These are phyloP conservation scores for Gloeophyllum trabeum DNA, from an alignment of 768 basidiomycete species.

Conservation along the genomic window DNA sequence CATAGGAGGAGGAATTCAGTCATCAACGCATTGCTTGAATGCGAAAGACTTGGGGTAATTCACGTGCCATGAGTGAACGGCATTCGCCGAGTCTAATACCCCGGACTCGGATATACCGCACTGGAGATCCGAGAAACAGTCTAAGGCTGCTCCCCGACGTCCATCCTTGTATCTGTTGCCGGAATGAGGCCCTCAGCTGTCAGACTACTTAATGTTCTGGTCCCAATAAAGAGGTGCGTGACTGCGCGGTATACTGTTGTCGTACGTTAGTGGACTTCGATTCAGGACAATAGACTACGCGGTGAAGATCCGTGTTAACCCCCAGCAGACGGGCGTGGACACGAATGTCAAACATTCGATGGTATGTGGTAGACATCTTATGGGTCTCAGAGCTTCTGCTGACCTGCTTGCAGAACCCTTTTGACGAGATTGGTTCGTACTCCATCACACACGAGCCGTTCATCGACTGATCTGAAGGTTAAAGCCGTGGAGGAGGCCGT, in stretches of 20 bases:
- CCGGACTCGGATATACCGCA: too few species aligned
- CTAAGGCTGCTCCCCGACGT: background rate
- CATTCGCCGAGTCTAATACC: too few species aligned
- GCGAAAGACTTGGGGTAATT: too few species aligned
- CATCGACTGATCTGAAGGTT: constrained; percentile 1
- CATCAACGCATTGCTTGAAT: too few species aligned
- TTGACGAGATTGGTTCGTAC: constrained; percentile 91
- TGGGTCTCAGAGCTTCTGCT: constrained; percentile 1
- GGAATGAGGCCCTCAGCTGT: constrained; percentile 66
- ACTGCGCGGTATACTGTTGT: background rate
- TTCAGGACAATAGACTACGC: constrained; percentile 89
- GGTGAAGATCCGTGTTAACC: constrained; percentile 96
- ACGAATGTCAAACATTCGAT: constrained; percentile 98
- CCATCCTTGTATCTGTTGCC: background rate
- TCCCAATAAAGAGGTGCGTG: constrained; percentile 84
- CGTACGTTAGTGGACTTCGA: background rate
- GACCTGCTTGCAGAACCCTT: constrained; percentile 65
- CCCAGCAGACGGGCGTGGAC: constrained; percentile 91
- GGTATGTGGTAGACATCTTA: constrained; percentile 35
- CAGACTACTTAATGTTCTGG: constrained; percentile 78
- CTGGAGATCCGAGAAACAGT: too few species aligned
- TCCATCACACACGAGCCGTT: background rate
- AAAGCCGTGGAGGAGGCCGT: constrained; percentile 95
- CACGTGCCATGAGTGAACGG: too few species aligned
- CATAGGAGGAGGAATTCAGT: too few species aligned